phyloP scores from a whole-genome alignment of 805 yeast species.

The Suhomyces xylopsoci region DNA sequence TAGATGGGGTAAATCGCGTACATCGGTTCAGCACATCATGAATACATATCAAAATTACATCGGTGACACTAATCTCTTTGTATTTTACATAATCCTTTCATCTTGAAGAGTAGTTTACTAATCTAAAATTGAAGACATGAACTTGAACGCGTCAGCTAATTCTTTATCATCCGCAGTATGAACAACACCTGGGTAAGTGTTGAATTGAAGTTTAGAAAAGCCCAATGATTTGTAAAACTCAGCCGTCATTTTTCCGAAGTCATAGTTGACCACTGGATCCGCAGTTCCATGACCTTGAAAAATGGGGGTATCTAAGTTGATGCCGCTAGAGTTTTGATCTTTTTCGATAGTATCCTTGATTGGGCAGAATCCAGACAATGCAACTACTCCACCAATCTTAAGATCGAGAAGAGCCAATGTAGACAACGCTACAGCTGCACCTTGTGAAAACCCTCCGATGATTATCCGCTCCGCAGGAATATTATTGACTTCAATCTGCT shows the following conservation, averaged over 20 bases:
- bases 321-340: slow-evolving; percentile 17
- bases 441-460: slow-evolving; percentile 96
- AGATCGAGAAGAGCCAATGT: slow-evolving; percentile 49
- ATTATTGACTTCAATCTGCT: slow-evolving; percentile 49
- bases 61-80: not conserved
- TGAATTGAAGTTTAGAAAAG: slow-evolving; percentile 36
- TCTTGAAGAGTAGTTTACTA: not conserved
- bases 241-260: slow-evolving; percentile 37
- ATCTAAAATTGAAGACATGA: slow-evolving; percentile 25
- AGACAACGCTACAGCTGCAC: slow-evolving; percentile 77
- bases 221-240: slow-evolving; percentile 51
- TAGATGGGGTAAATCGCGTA: not conserved
- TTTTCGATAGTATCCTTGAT: slow-evolving; percentile 19
- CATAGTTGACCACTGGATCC: slow-evolving; percentile 61
- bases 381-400: slow-evolving; percentile 75
- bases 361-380: slow-evolving; percentile 73
- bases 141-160: slow-evolving; percentile 46
- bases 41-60: not conserved
- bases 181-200: slow-evolving; percentile 57
- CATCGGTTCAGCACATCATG: not conserved
- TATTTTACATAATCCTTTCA: not conserved
- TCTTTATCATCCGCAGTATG: slow-evolving; percentile 73
- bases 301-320: slow-evolving; percentile 65
- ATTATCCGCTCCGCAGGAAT: slow-evolving; percentile 65
- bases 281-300: slow-evolving; percentile 86